These are phyloP conservation scores for Polyporus tsugae DNA, from an alignment of 1,284 basidiomycete genomes.

Conservation along the genomic window DNA sequence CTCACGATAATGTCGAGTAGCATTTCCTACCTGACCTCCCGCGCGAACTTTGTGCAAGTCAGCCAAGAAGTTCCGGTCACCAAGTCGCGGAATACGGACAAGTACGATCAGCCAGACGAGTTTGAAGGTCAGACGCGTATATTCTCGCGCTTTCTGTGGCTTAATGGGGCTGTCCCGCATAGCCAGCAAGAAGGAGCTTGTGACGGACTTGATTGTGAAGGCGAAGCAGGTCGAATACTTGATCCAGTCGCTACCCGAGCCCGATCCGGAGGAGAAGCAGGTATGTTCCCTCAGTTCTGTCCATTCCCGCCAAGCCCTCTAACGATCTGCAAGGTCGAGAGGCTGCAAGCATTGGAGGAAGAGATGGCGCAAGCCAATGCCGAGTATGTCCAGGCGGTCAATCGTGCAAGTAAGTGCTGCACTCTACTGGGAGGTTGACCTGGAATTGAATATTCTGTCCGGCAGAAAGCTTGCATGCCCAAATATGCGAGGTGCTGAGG, in stretches of 20 bases:
- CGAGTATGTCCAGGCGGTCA: conserved; percentile 75
- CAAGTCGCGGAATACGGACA: conserved; percentile 73
- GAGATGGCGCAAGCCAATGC: conserved; percentile 76
- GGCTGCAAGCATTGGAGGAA: conserved; percentile 67
- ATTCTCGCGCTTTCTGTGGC: conserved; percentile 11
- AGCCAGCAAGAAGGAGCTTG: conserved; percentile 85
- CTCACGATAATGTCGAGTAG: conserved; percentile 84
- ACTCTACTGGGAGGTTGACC: conserved; percentile 1
- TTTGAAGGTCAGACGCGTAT: conserved; percentile 60
- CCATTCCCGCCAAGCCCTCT: neutral
- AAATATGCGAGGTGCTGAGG: conserved; percentile 66
- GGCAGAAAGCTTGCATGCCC: conserved; percentile 66
- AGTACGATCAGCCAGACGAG: conserved; percentile 72
- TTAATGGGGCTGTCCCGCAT: conserved; percentile 19
- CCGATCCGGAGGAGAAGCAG: conserved; percentile 77
- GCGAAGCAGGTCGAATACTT: conserved; percentile 87
- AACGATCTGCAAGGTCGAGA: conserved; percentile 57
- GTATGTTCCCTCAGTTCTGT: conserved; percentile 45
- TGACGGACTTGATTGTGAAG: conserved; percentile 80
- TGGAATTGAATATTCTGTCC: neutral
- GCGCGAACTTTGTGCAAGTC: conserved; percentile 77
- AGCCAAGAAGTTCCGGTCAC: conserved; percentile 78
- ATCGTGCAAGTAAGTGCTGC: conserved; percentile 71
- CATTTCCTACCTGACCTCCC: conserved; percentile 77
- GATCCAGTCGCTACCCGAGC: conserved; percentile 77